phyloP scores from a whole-genome alignment of 192 early-diverging fungal species.

The Phlyctochytrium bullatum region DNA sequence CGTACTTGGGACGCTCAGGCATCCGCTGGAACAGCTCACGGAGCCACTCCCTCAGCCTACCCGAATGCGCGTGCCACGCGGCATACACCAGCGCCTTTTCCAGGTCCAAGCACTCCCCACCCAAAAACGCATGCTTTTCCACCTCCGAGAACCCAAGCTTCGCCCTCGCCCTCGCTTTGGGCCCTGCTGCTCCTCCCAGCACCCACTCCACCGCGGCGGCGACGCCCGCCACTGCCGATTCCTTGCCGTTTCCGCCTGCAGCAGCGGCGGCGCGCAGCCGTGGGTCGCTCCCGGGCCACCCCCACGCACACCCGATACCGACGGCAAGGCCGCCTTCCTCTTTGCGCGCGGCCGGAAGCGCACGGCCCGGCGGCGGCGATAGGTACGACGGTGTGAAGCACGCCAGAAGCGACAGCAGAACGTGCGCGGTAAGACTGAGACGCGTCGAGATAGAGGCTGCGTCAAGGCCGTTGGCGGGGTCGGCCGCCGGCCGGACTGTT shows the following conservation, averaged over 20 bases:
- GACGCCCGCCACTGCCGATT: too few species aligned
- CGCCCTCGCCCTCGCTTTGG: not conserved
- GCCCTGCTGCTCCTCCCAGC: too few species aligned
- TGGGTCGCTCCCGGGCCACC: not conserved
- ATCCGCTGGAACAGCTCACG: not conserved
- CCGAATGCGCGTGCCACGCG: not conserved
- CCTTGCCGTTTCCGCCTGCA: too few species aligned
- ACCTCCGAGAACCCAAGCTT: not conserved
- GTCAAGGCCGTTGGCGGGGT: not conserved
- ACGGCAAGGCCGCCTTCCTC: not conserved
- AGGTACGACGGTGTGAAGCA: not conserved
- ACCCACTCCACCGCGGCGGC: too few species aligned
- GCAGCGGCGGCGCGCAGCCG: too few species aligned
- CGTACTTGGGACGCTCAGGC: not conserved
- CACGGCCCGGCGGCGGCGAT: not conserved
- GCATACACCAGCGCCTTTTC: not conserved
- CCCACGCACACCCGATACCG: not conserved
- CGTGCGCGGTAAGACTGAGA: not conserved
- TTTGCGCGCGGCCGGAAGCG: not conserved
- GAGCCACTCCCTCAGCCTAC: not conserved
- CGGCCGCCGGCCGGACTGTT: not conserved
- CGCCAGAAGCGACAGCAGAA: not conserved
- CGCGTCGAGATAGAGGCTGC: not conserved
- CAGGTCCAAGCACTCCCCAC: not conserved
- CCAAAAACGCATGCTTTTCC: not conserved